Evolutionary conservation across 345 rosid genomes (phyloP).

Genomic region (Trapa bicornis): DNA sequence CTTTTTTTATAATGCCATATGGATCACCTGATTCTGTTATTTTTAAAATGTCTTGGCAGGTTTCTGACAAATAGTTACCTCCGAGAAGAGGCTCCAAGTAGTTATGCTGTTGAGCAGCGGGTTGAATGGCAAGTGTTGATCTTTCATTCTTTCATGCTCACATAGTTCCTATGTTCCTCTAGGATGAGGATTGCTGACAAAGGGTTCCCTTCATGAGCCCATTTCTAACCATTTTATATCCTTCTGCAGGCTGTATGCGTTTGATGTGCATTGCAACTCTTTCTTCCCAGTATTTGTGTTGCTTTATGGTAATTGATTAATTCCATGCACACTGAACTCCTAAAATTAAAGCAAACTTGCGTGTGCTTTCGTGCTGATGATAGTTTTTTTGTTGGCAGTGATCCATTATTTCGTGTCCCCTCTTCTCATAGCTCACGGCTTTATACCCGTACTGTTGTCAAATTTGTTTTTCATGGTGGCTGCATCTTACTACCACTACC

Average conservation of each 20-base stretch:
- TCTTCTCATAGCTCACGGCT: constrained; percentile 75
- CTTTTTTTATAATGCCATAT: no score
- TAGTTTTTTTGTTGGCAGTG: constrained; percentile 39
- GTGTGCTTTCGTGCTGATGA: neutral
- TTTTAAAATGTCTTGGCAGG: constrained; percentile 28
- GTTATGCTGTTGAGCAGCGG: constrained; percentile 96
- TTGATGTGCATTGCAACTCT: constrained; percentile 99
- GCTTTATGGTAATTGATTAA: constrained; percentile 57
- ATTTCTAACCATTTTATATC: neutral
- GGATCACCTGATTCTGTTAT: neutral
- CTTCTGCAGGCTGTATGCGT: constrained; percentile 72
- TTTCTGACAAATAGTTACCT: constrained; percentile 86
- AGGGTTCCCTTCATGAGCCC: neutral
- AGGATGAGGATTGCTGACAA: neutral
- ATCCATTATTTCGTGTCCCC: constrained; percentile 89
- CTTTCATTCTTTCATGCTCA: constrained; percentile 6
- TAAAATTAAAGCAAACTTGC: neutral
- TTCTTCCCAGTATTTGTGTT: constrained; percentile 96
- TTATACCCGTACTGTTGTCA: constrained; percentile 68
- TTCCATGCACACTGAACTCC: neutral
- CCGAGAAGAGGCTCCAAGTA: constrained; percentile 91
- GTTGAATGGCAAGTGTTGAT: constrained; percentile 82
- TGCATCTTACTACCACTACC: constrained; percentile 89
- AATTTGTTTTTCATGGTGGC: constrained; percentile 94
- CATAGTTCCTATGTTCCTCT: neutral